A percentile compares a stretch with the other conserved stretches of the same genome.
Evolutionary conservation across 306 rosid genomes (phyloP).

Genomic region (Carpinus viminea): DNA sequence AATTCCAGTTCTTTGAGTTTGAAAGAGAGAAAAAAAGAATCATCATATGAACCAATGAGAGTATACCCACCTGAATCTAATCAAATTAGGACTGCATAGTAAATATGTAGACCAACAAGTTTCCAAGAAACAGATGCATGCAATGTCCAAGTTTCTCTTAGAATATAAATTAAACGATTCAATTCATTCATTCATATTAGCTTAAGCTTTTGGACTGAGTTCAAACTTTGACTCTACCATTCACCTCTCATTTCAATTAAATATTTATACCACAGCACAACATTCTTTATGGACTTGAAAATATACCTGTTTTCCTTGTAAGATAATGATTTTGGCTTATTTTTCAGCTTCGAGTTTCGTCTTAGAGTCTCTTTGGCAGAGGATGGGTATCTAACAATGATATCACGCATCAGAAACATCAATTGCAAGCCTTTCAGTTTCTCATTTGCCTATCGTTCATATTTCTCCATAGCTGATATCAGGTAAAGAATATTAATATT

Average conservation of each 20-base stretch:
- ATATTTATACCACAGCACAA: background rate
- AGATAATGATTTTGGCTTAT: constrained; percentile 2
- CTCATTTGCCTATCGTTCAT: constrained; percentile 79
- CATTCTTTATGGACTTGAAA: background rate
- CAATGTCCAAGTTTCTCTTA: background rate
- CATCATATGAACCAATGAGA: background rate
- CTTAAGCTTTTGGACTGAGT: no score
- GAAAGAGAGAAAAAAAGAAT: no score
- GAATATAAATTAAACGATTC: no score
- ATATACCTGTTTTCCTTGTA: background rate
- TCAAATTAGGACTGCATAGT: background rate
- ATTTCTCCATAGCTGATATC: constrained; percentile 78
- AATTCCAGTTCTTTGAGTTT: no score
- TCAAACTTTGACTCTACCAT: no score
- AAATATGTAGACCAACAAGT: background rate
- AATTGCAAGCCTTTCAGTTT: constrained; percentile 83
- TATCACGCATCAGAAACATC: constrained; percentile 79
- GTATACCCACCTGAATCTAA: background rate
- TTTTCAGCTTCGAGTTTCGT: constrained; percentile 83
- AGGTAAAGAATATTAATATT: constrained; percentile 38
- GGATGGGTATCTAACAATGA: constrained; percentile 57
- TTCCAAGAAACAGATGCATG: background rate
- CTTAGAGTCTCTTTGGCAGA: constrained; percentile 68
- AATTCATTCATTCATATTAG: no score
- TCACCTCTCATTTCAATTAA: no score